These are phyloP conservation scores for Thalia dealbata DNA, from an alignment of 176 grass and related monocot genomes.

Conservation along the genomic window DNA sequence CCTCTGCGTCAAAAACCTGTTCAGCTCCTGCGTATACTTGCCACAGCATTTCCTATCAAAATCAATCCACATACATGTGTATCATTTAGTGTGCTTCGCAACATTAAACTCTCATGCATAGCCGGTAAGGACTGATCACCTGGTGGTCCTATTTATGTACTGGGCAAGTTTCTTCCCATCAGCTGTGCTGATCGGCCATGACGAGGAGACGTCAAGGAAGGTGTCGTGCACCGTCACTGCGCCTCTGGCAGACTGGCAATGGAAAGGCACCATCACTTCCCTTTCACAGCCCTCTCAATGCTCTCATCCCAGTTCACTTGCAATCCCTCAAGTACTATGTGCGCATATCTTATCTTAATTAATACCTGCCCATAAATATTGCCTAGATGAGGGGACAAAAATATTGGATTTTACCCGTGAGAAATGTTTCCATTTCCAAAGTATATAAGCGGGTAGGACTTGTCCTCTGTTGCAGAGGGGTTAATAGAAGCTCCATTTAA, in stretches of 20 bases:
- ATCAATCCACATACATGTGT: too few species aligned
- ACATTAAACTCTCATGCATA: too few species aligned
- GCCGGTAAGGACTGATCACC: too few species aligned
- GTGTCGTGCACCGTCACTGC: not conserved
- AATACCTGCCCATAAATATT: too few species aligned
- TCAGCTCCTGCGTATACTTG: constrained; percentile 23
- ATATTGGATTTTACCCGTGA: not conserved
- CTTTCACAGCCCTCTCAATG: not conserved
- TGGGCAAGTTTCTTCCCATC: not conserved
- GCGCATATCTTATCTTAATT: too few species aligned
- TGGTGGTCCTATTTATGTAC: not conserved
- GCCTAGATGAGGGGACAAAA: not conserved
- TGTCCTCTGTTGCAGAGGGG: not conserved
- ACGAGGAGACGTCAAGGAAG: not conserved
- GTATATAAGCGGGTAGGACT: not conserved
- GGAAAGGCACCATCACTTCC: constrained; percentile 6
- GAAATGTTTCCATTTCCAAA: not conserved
- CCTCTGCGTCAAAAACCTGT: not conserved
- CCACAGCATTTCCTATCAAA: constrained; percentile 30
- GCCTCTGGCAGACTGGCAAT: not conserved
- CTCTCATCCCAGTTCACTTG: not conserved
- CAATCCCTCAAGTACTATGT: too few species aligned
- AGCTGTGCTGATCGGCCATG: not conserved
- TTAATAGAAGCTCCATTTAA: constrained; percentile 10
- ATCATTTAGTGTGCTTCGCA: too few species aligned